phyloP scores from a whole-genome alignment of 495 filamentous ascomycete species.

The Penicillium flavigenum region DNA sequence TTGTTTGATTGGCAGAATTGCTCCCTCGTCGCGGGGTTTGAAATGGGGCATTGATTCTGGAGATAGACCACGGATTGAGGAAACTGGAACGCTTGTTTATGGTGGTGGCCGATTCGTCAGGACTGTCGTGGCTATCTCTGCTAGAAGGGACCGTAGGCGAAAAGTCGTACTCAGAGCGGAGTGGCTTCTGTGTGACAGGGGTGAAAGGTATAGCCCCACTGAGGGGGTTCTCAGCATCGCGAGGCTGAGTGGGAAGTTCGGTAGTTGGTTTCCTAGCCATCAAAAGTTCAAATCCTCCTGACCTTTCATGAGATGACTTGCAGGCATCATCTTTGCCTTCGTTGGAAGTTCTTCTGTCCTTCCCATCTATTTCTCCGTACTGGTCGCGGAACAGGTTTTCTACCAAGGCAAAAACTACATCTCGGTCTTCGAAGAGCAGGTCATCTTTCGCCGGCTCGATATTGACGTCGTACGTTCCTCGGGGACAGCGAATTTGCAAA shows the following conservation, averaged over 20 bases:
- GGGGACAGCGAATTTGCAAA: conserved; percentile 69
- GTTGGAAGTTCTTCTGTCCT: background rate
- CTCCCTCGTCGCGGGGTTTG: conserved; percentile 13
- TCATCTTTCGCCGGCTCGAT: conserved; percentile 91
- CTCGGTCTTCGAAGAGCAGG: conserved; percentile 69
- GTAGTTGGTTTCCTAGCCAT: conserved; percentile 22
- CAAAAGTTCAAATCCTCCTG: conserved; percentile 24
- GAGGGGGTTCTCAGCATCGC: background rate
- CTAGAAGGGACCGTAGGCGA: background rate
- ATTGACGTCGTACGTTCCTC: conserved; percentile 78
- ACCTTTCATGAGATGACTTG: background rate
- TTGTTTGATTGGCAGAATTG: background rate
- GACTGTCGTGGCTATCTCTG: background rate
- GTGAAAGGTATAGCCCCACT: background rate
- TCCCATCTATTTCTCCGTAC: conserved; percentile 49
- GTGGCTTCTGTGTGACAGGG: background rate
- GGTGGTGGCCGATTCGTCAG: background rate
- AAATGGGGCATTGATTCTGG: conserved; percentile 27
- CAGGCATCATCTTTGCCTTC: conserved; percentile 9
- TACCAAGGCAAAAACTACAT: conserved; percentile 50
- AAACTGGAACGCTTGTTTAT: conserved; percentile 2
- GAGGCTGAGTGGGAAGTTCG: background rate
- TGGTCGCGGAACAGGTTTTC: conserved; percentile 54
- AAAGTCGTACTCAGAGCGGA: background rate
- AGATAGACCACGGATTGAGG: conserved; percentile 38